Base-by-base conservation (phyloP, 176 grass and related monocot species). In the Echinochloa phyllopogon region DNA sequence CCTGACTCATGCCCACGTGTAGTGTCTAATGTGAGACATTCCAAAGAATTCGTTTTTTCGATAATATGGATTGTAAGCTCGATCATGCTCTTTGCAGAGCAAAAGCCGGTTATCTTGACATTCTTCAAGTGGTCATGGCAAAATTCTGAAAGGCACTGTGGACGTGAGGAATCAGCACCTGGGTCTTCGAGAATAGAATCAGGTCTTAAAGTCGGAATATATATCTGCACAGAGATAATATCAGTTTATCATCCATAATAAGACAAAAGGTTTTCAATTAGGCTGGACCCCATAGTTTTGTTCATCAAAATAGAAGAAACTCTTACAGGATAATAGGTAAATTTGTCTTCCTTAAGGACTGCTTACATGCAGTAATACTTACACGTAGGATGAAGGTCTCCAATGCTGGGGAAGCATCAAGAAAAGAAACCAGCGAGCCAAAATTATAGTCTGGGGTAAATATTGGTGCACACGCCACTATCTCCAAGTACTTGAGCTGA, bases 21-120 rank as follows among this genome's bases (percentile, higher is more conserved):
- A 29, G 66, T 72, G 66, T 72, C 52, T 18, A 82, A 60, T 72
- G 80, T 72, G 5, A 82, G 80, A 20, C 24, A 72, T 6, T 9
- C 66, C 27, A 82, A 25, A 14, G 52, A 45, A 5, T 15, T 8
- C 2, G 66, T 1, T 21, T 82, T 82, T 41, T 82, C 39, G 11
- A 71, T 17, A 59, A 82, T 59, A 33, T 60, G 61, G 27, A 64
- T 71, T 11, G 68, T 71, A 24, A 71, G 21, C 42, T 71, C 21
- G n/a, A 71, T 20, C 68, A 47, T n/a, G n/a, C n/a, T n/a, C n/a
- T n/a, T n/a, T n/a, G n/a, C n/a, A n/a, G n/a, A n/a, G n/a, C n/a
- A n/a, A 45, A 67, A 71, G 21, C 42, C 68, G 0, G 68, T 45
- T 44, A 71, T 71, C 41, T 14, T 71, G 1, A 71, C 68, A 45